A percentile compares a stretch with the other conserved stretches of the same genome.
Conservation (phyloP, 2,329 filamentous ascomycete species). For the Fusarium sterilihyphosum region DNA sequence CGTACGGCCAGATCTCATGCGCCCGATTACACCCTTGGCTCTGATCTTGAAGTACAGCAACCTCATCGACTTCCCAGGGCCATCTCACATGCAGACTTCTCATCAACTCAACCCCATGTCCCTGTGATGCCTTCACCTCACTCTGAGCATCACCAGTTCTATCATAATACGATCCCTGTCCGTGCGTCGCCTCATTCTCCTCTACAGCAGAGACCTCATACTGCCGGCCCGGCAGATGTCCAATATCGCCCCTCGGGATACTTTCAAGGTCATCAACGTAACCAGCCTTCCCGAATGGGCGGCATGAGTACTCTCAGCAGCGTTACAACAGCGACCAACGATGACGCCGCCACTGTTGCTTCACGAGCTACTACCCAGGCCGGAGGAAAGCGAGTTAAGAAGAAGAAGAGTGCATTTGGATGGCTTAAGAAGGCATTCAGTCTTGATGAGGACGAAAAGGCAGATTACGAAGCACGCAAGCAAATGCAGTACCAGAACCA, state of each 20-base stretch:
- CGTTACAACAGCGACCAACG: constrained; percentile 58
- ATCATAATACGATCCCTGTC: constrained; percentile 60
- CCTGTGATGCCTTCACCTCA: constrained; percentile 47
- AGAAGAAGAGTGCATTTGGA: constrained; percentile 74
- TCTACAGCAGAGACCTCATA: constrained; percentile 68
- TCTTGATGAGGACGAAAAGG: constrained; percentile 70
- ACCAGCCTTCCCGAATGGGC: constrained; percentile 63
- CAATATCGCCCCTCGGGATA: constrained; percentile 46
- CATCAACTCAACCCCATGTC: constrained; percentile 36
- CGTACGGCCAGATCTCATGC: constrained; percentile 44
- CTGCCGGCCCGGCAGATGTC: constrained; percentile 51
- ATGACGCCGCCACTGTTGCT: constrained; percentile 47
- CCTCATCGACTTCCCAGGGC: constrained; percentile 48
- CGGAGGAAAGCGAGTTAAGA: constrained; percentile 62
- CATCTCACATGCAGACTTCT: constrained; percentile 46
- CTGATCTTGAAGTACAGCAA: constrained; percentile 55
- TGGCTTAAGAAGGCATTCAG: constrained; percentile 76
- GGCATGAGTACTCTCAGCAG: constrained; percentile 67
- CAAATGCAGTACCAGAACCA: constrained; percentile 56
- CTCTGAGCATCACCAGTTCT: constrained; percentile 60
- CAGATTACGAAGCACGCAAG: constrained; percentile 66
- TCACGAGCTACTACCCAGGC: constrained; percentile 43
- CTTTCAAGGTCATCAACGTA: constrained; percentile 55
- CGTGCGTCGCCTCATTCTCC: constrained; percentile 72
- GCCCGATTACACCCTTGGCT: constrained; percentile 60